Evolutionary conservation across 768 basidiomycete genomes (phyloP).

Genomic region (Boletellus sp.): DNA sequence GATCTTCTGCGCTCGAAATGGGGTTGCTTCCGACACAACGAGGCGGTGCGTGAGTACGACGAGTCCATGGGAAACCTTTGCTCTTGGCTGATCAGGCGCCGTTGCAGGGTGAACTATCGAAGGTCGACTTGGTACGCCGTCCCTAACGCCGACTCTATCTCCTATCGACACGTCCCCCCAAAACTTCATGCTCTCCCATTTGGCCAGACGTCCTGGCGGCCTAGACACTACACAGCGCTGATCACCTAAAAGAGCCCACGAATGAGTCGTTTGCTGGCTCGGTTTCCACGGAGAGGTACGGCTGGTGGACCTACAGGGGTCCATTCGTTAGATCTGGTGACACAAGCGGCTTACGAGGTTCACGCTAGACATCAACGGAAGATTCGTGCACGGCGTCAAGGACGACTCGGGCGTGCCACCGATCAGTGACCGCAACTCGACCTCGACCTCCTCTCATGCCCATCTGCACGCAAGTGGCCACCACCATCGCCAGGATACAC

Average conservation of each 20-base stretch:
- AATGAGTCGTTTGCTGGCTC: conserved; percentile 12
- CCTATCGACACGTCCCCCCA: background rate
- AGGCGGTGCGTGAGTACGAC: background rate
- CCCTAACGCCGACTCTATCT: background rate
- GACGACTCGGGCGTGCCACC: background rate
- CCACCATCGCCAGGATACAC: background rate
- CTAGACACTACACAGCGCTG: background rate
- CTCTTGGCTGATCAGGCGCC: background rate
- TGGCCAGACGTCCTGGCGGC: background rate
- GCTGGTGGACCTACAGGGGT: background rate
- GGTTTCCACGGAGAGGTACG: conserved; percentile 12
- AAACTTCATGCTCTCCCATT: background rate
- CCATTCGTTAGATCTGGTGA: background rate
- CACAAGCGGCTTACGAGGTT: conserved; percentile 7
- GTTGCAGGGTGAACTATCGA: background rate
- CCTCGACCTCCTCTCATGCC: background rate
- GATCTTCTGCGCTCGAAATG: background rate
- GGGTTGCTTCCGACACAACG: background rate
- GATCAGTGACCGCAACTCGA: background rate
- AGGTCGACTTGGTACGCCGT: background rate
- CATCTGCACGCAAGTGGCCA: background rate
- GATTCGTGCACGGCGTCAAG: conserved; percentile 13
- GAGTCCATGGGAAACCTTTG: background rate
- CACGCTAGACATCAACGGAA: conserved; percentile 1
- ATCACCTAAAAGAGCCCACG: background rate